A percentile compares a stretch with the other conserved stretches of the same genome.
Evolutionary conservation across 331 rosid genomes (phyloP).

Genomic region (Rosa hybrid): DNA sequence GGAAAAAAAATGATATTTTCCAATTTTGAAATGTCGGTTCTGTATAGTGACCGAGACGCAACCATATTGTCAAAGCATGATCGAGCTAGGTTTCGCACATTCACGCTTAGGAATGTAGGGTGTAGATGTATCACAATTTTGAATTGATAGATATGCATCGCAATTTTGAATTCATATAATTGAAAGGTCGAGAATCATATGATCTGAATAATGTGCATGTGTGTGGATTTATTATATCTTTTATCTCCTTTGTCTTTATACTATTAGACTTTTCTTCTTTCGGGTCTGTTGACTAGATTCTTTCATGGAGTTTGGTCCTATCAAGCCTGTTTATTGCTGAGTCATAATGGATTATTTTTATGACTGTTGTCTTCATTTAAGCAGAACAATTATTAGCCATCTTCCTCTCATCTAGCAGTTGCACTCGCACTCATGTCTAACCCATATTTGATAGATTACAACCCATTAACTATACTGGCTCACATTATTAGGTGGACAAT

Average conservation of each 20-base stretch:
- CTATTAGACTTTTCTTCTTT: neutral
- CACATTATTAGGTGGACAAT: neutral
- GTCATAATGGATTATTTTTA: neutral
- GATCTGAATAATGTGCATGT: neutral
- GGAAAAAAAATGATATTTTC: neutral
- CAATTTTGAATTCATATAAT: neutral
- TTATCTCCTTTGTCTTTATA: neutral
- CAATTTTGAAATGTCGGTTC: neutral
- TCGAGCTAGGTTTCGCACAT: no score
- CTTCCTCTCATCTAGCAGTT: neutral
- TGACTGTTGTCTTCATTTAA: conserved; percentile 3
- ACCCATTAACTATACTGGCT: neutral
- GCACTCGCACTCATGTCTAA: neutral
- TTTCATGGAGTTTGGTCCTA: neutral
- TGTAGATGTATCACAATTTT: no score
- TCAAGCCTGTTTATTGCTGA: neutral
- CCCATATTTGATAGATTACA: neutral
- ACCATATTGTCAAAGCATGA: no score
- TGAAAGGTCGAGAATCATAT: neutral
- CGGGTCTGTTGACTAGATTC: neutral
- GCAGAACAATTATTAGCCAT: neutral
- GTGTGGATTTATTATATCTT: neutral
- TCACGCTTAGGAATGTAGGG: no score
- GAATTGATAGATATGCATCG: neutral
- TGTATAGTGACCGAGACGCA: neutral